Percentiles rank a stretch among this genome's conserved stretches.
These are phyloP conservation scores for Metschnikowia arizonensis DNA, from an alignment of 805 yeast species.

Conservation along the genomic window DNA sequence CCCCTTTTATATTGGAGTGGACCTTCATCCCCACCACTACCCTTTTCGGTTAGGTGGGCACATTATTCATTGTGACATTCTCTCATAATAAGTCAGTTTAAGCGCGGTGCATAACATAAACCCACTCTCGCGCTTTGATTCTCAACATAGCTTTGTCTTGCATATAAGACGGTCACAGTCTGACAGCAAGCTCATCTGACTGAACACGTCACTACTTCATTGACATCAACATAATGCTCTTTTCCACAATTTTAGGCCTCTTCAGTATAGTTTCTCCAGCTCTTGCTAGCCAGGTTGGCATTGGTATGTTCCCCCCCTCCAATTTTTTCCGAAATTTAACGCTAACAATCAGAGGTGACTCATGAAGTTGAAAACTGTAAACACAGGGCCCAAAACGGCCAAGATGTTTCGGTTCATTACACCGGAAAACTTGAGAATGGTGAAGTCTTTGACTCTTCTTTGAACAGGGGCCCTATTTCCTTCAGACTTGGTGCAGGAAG, in stretches of 20 bases:
- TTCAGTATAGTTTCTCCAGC: constrained; percentile 8
- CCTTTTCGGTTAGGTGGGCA: too few relatives aligned
- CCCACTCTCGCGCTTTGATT: too few relatives aligned
- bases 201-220: not conserved
- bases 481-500: constrained; percentile 75
- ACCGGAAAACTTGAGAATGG: constrained; percentile 68
- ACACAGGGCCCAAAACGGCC: constrained; percentile 59
- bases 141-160: not conserved
- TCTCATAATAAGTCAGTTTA: too few relatives aligned
- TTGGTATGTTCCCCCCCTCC: constrained; percentile 12
- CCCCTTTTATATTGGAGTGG: too few relatives aligned
- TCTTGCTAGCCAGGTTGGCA: constrained; percentile 12
- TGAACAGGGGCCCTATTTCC: constrained; percentile 62
- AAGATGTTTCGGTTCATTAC: constrained; percentile 71
- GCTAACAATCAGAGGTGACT: constrained; percentile 17
- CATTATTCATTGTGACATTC: too few relatives aligned
- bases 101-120: too few relatives aligned
- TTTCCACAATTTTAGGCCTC: constrained; percentile 4
- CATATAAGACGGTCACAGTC: not conserved
- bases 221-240: not conserved
- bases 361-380: constrained; percentile 48
- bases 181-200: not conserved
- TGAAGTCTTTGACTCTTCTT: constrained; percentile 70
- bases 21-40: too few relatives aligned
- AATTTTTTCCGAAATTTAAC: not conserved